Percentiles rank a stretch among this genome's conserved stretches.
Conservation (phyloP, 352 stramenopile species). For the Phytophthora kernoviae region DNA sequence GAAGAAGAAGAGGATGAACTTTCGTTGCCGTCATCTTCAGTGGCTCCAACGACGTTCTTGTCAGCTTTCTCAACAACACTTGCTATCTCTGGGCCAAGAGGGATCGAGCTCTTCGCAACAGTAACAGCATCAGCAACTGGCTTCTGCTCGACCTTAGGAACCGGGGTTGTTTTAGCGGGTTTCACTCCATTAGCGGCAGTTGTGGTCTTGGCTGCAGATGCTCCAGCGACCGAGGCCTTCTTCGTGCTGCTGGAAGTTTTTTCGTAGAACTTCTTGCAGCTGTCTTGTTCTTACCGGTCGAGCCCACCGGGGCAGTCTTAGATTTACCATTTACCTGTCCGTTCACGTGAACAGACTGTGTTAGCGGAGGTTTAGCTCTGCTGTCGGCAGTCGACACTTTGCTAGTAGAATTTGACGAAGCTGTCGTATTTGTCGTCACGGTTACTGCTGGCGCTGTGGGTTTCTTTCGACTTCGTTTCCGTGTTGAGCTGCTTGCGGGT, state of each 20-base stretch:
- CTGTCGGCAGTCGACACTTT: conserved; percentile 9
- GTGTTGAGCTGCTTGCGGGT: conserved; percentile 7
- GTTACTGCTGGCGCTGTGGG: conserved; percentile 16
- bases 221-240: neutral
- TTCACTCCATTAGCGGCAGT: conserved; percentile 1
- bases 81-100: conserved; percentile 9
- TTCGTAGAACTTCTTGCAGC: conserved; percentile 11
- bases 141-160: conserved; percentile 14
- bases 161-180: conserved; percentile 12
- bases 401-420: conserved; percentile 11
- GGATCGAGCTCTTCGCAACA: conserved; percentile 19
- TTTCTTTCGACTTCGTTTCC: conserved; percentile 45
- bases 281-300: conserved; percentile 21
- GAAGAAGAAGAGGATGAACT: conserved; percentile 54
- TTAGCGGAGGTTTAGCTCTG: conserved; percentile 12
- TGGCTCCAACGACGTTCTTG: conserved; percentile 23
- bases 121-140: conserved; percentile 5
- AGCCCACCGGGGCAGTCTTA: neutral
- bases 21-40: conserved; percentile 49
- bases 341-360: conserved; percentile 18
- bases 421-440: conserved; percentile 9
- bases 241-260: conserved; percentile 8
- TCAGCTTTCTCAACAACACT: conserved; percentile 9
- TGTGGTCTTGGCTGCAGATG: conserved; percentile 5
- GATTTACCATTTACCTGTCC: conserved; percentile 11